Percentiles rank a stretch among this genome's conserved stretches.
These are phyloP conservation scores for Talaromyces proteolyticus DNA, from an alignment of 495 filamentous ascomycete species.

Conservation along the genomic window DNA sequence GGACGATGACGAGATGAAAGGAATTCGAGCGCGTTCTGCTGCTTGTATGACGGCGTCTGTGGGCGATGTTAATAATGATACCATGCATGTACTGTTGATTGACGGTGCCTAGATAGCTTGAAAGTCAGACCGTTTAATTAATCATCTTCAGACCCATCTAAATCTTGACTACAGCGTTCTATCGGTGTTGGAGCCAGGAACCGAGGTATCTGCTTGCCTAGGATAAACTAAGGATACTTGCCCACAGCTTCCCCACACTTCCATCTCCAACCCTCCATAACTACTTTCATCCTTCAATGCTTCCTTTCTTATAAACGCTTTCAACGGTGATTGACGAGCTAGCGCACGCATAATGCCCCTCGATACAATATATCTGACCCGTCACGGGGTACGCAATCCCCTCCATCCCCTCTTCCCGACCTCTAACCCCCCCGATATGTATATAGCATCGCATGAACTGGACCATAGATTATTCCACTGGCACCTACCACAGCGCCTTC, in stretches of 20 bases:
- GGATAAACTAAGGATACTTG: too few species aligned
- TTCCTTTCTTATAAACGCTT: too few species aligned
- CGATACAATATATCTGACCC: constrained; percentile 77
- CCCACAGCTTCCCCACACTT: too few species aligned
- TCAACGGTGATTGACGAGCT: too few species aligned
- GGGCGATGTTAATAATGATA: constrained; percentile 9
- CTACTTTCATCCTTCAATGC: too few species aligned
- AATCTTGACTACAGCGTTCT: too few species aligned
- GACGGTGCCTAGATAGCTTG: constrained; percentile 5
- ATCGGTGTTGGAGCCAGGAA: too few species aligned
- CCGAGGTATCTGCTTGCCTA: too few species aligned
- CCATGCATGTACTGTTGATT: constrained; percentile 5
- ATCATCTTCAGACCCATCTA: background rate
- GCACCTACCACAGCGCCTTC: constrained; percentile 61
- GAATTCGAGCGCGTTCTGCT: constrained; percentile 3
- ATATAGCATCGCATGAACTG: constrained; percentile 81
- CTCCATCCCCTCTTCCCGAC: constrained; percentile 7
- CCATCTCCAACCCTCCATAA: too few species aligned
- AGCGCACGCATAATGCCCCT: constrained; percentile 51
- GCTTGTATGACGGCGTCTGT: constrained; percentile 8
- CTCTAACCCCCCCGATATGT: constrained; percentile 1
- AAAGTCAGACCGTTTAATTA: constrained; percentile 5
- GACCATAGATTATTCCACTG: constrained; percentile 73
- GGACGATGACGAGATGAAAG: constrained; percentile 7
- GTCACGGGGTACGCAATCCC: constrained; percentile 68